Evolutionary conservation across 73 alveolate species (phyloP), one percentile per base, ranked within the genome.

Genomic region (Tetrahymena borealis): DNA sequence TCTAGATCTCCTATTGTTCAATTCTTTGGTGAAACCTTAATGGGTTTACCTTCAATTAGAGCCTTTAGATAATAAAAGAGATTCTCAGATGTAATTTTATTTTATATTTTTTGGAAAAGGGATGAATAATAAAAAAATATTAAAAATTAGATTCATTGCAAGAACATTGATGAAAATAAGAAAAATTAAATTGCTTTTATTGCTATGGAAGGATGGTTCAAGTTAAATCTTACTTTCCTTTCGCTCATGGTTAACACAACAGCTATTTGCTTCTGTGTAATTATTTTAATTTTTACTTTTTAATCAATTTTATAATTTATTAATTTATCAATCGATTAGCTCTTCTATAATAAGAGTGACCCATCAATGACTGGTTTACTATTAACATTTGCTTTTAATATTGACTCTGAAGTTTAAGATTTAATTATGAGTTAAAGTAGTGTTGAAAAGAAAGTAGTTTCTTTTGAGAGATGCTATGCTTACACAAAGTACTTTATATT

Each of bases 21-120:
- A 60, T 96, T 94, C 91, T 96, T 98, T 32, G 93, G 98, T 38
- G 99, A 97, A 95, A 97, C 99, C 16, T 94, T 98, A 12, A 96
- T 96, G 32, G 99, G 99, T 32, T 92, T 95, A 18, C 90, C 96
- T 16, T 85, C 96, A 31, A 98, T 98, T 24, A 94, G 99, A 28
- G 99, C 99, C 31, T 98, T 95, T 95, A 90, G 96, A 39, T 93
- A 92, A 41, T 95, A 98, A 95, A 90, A 90, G 36, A 91, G 91
- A 28, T 93, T 93, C 60, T 78, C 39, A 15, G 90, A 79, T 18
- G 78, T 79, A 79, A 79, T 24, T 6, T 18, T 24, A 20, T n/a
- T 16, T 12, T 78, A 9, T 9, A 9, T 32, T 78, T 9, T 78
- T 79, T 36, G 0, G 4, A 38, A 79, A 79, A 20, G n/a, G n/a